Percentiles rank a stretch among this genome's conserved stretches.
Evolutionary conservation across 2,329 filamentous ascomycete genomes (phyloP).

Genomic region (Aspergillus candidus): DNA sequence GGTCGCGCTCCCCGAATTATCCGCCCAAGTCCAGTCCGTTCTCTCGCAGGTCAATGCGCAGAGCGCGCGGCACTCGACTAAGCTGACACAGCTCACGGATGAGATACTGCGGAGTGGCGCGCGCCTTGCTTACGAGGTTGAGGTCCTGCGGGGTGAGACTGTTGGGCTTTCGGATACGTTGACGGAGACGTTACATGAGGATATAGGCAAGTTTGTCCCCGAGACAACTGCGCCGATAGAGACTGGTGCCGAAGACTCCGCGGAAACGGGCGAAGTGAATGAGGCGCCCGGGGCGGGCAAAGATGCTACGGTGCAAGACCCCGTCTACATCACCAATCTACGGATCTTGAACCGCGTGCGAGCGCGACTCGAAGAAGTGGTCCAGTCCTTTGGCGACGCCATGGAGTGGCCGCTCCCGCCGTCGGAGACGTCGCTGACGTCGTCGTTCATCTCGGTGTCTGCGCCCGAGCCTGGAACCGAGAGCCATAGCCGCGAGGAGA

Average conservation of each 20-base stretch:
- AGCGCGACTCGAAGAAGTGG: conserved; percentile 76
- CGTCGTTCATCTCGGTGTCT: conserved; percentile 84
- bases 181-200: conserved; percentile 62
- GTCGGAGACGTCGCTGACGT: conserved; percentile 75
- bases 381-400: conserved; percentile 86
- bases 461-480: conserved; percentile 67
- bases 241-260: conserved; percentile 2
- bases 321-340: conserved; percentile 67
- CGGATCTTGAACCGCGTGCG: conserved; percentile 78
- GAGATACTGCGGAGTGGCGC: conserved; percentile 88
- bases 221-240: conserved; percentile 25
- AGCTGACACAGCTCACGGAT: conserved; percentile 83
- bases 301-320: conserved; percentile 39
- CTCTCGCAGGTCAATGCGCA: conserved; percentile 84
- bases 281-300: not conserved
- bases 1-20: conserved; percentile 67
- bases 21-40: conserved; percentile 73
- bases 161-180: conserved; percentile 72
- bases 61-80: conserved; percentile 72
- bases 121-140: conserved; percentile 87
- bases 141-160: conserved; percentile 83
- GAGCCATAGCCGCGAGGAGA: conserved; percentile 70
- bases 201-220: conserved; percentile 68
- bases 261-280: conserved; percentile 1
- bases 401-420: conserved; percentile 94